A percentile compares a stretch with the other conserved stretches of the same genome.
phyloP scores from a whole-genome alignment of 306 rosid species.

The Senna siamea region DNA sequence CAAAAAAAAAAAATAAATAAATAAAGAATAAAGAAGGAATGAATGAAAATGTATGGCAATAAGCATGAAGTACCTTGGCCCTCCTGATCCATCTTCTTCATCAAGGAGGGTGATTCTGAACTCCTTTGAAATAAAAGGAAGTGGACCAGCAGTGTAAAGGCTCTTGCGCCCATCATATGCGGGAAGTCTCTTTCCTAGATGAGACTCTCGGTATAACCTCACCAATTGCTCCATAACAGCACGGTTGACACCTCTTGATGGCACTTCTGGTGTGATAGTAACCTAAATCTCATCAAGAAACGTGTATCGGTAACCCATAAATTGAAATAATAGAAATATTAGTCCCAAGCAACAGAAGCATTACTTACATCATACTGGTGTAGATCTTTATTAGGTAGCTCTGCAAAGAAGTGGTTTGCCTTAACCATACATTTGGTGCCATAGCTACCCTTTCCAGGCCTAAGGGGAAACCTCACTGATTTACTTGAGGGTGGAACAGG shows the following conservation, averaged over 20 bases:
- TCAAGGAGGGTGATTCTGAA: constrained; percentile 63
- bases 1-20: not conserved
- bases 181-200: constrained; percentile 68
- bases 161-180: constrained; percentile 86
- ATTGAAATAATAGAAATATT: not conserved
- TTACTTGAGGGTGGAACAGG: constrained; percentile 68
- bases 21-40: not conserved
- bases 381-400: constrained; percentile 82
- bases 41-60: not conserved
- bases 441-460: constrained; percentile 85
- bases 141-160: constrained; percentile 75
- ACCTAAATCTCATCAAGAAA: constrained; percentile 46
- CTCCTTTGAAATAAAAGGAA: constrained; percentile 62
- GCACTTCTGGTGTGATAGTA: constrained; percentile 68
- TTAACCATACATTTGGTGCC: constrained; percentile 75
- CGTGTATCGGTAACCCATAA: not conserved
- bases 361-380: constrained; percentile 94
- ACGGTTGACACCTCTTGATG: constrained; percentile 68
- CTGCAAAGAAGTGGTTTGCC: constrained; percentile 94
- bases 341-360: constrained; percentile 4
- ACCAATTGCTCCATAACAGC: constrained; percentile 72
- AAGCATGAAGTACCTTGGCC: constrained; percentile 43
- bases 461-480: constrained; percentile 87
- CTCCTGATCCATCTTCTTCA: constrained; percentile 72
- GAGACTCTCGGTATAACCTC: constrained; percentile 54